These are phyloP conservation scores for Oligophagozyma castellii DNA, from an alignment of 1,139 yeast species.

Conservation along the genomic window DNA sequence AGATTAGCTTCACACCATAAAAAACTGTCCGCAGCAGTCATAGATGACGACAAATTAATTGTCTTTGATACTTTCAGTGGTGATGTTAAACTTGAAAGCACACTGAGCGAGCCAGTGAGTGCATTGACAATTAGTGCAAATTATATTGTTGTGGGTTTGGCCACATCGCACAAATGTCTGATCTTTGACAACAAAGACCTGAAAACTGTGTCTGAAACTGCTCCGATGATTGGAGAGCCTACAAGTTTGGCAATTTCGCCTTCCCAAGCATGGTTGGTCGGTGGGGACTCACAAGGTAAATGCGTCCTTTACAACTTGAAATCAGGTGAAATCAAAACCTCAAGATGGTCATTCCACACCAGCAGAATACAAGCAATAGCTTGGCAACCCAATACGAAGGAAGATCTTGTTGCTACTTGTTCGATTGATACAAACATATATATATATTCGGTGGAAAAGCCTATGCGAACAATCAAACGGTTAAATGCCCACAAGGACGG, in stretches of 20 bases:
- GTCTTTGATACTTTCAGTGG: constrained; percentile 18
- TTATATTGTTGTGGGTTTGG: constrained; percentile 39
- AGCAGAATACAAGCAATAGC: constrained; percentile 62
- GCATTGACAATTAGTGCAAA: constrained; percentile 30
- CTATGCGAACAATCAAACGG: constrained; percentile 60
- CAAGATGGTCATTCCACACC: constrained; percentile 94
- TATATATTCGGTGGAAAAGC: constrained; percentile 65
- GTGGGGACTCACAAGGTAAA: constrained; percentile 81
- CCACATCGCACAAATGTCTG: constrained; percentile 26
- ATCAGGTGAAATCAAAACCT: constrained; percentile 51
- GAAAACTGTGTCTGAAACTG: constrained; percentile 11
- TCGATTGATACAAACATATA: constrained; percentile 75
- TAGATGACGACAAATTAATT: constrained; percentile 24
- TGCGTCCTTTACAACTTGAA: constrained; percentile 50
- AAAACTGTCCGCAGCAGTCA: constrained; percentile 24
- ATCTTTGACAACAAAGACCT: constrained; percentile 28
- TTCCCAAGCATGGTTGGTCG: constrained; percentile 54
- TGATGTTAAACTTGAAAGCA: constrained; percentile 17
- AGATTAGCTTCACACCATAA: constrained; percentile 31
- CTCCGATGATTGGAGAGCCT: constrained; percentile 46
- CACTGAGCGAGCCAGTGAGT: constrained; percentile 29
- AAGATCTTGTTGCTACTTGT: constrained; percentile 60
- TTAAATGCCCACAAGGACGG: constrained; percentile 86
- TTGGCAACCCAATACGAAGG: constrained; percentile 37
- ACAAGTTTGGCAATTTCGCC: constrained; percentile 59